Evolutionary conservation across 129 eudicot species (phyloP).

Genomic region (Tanacetum coccineum): DNA sequence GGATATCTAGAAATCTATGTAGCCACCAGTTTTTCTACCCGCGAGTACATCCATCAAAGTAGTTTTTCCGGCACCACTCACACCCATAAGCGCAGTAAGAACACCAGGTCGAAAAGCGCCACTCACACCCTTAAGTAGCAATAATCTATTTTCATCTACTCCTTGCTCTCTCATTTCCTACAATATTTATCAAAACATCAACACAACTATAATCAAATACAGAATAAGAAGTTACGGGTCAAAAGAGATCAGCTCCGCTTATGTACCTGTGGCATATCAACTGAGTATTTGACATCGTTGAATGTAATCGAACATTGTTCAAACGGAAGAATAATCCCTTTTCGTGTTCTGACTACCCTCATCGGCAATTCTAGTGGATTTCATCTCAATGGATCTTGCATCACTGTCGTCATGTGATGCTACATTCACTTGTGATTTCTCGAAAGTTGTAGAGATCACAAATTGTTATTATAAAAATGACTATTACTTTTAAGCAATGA

Average conservation of each 20-base stretch:
- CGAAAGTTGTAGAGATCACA: conserved; percentile 47
- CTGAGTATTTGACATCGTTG: conserved; percentile 73
- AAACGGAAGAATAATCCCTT: conserved; percentile 82
- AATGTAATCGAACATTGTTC: conserved; percentile 80
- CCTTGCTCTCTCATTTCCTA: conserved; percentile 91
- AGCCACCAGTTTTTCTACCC: conserved; percentile 89
- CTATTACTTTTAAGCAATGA: neutral
- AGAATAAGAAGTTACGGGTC: neutral
- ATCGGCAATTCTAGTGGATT: conserved; percentile 16
- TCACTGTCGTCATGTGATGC: conserved; percentile 22
- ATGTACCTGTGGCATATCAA: conserved; percentile 85
- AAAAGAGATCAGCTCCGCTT: neutral
- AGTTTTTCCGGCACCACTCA: conserved; percentile 97
- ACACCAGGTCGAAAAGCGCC: conserved; percentile 92
- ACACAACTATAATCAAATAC: neutral
- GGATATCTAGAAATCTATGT: conserved; percentile 45
- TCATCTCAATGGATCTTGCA: conserved; percentile 26
- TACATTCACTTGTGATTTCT: conserved; percentile 43
- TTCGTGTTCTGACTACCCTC: conserved; percentile 20
- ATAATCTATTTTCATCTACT: conserved; percentile 51
- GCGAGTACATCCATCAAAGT: conserved; percentile 94
- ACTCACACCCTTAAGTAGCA: conserved; percentile 61
- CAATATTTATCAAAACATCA: conserved; percentile 5
- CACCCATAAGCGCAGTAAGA: conserved; percentile 91
- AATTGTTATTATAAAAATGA: conserved; percentile 16